Conservation (phyloP, 768 basidiomycete genomes). For the Lactarius hengduanensis region DNA sequence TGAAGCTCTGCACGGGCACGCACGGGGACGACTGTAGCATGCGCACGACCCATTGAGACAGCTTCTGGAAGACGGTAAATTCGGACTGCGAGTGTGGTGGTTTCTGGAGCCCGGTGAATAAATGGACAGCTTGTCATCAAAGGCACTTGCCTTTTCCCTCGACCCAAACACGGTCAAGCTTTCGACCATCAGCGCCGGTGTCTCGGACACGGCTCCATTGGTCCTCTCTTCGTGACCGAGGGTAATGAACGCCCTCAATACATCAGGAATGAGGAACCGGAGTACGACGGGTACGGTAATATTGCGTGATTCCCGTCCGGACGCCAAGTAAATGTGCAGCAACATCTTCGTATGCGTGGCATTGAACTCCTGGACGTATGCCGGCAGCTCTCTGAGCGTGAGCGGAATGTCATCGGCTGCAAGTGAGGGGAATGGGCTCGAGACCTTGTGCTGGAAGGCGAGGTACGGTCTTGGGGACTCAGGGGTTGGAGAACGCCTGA, state of each 20-base stretch:
- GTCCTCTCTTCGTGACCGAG: conserved; percentile 36
- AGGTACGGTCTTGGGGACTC: conserved; percentile 62
- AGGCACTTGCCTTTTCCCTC: conserved; percentile 56
- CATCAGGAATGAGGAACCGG: conserved; percentile 61
- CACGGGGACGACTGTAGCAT: conserved; percentile 55
- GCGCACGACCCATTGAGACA: conserved; percentile 65
- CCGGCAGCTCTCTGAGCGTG: conserved; percentile 45
- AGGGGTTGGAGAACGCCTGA: conserved; percentile 51
- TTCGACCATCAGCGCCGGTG: conserved; percentile 49
- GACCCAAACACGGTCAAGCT: conserved; percentile 71
- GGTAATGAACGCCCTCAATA: conserved; percentile 63
- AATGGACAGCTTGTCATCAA: background rate
- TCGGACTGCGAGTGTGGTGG: conserved; percentile 67
- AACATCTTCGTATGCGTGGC: conserved; percentile 33
- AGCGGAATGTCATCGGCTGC: conserved; percentile 42
- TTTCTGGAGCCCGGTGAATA: conserved; percentile 43
- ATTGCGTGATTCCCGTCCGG: conserved; percentile 27
- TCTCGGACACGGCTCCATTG: conserved; percentile 6
- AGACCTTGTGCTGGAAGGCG: conserved; percentile 40
- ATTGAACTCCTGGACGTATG: conserved; percentile 63
- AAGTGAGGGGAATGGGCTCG: conserved; percentile 44
- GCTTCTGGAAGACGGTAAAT: conserved; percentile 58
- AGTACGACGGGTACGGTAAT: conserved; percentile 43
- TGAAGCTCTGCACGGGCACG: conserved; percentile 51
- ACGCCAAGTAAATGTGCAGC: conserved; percentile 57